A percentile compares a stretch with the other conserved stretches of the same genome.
phyloP scores from a whole-genome alignment of 371 early-diverging fungal genomes.

The Mucor racemosus region DNA sequence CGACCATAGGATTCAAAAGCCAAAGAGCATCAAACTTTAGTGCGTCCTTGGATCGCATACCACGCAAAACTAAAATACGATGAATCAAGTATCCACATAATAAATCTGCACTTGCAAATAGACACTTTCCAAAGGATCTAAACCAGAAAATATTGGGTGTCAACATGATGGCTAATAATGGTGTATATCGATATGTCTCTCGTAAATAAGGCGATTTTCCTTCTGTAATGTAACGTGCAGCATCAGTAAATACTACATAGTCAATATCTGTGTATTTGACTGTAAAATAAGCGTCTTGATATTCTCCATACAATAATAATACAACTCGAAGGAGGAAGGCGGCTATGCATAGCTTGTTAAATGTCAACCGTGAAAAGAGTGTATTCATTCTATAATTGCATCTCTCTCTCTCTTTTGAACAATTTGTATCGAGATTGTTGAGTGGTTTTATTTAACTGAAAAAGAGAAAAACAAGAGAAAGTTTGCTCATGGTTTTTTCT shows the following conservation, averaged over 20 bases:
- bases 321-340: constrained; percentile 62
- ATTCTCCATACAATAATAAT: constrained; percentile 80
- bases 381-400: constrained; percentile 7
- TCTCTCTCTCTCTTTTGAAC: neutral
- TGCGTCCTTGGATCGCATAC: constrained; percentile 55
- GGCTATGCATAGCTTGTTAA: constrained; percentile 37
- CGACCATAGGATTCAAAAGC: constrained; percentile 95
- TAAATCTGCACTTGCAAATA: constrained; percentile 86
- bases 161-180: constrained; percentile 85
- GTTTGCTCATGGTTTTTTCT: too few relatives aligned
- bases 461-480: neutral
- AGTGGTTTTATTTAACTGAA: neutral
- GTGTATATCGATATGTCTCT: constrained; percentile 96
- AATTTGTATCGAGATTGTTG: neutral
- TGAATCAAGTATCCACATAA: constrained; percentile 73
- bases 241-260: constrained; percentile 95
- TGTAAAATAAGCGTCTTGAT: constrained; percentile 83
- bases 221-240: constrained; percentile 76
- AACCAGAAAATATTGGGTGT: constrained; percentile 79
- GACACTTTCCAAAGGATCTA: constrained; percentile 84
- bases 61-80: constrained; percentile 58
- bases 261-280: constrained; percentile 98
- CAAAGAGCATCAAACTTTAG: constrained; percentile 68
- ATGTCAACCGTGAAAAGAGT: constrained; percentile 16
- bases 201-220: constrained; percentile 87